phyloP scores from a whole-genome alignment of 768 basidiomycete genomes.

The Mycena rosella region DNA sequence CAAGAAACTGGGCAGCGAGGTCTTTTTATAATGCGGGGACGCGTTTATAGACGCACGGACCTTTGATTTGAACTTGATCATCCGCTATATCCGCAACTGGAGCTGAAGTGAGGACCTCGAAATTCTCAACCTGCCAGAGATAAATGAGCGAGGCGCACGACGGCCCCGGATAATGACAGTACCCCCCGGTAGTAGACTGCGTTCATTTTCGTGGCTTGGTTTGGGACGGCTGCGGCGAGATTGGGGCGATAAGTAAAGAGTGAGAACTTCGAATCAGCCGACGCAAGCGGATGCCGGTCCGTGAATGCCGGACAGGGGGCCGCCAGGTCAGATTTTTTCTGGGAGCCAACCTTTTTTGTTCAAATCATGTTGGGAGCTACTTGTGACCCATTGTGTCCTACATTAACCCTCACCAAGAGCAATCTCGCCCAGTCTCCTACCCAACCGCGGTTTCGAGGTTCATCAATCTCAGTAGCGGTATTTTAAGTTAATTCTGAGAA shows the following conservation, averaged over 20 bases:
- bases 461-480: no score
- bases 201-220: conserved; percentile 50
- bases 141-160: conserved; percentile 43
- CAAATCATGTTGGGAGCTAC: no score
- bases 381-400: no score
- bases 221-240: neutral
- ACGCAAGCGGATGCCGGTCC: no score
- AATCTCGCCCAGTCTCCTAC: no score
- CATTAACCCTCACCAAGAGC: no score
- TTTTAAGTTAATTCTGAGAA: no score
- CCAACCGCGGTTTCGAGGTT: no score
- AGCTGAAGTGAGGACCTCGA: conserved; percentile 61
- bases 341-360: neutral
- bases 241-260: neutral
- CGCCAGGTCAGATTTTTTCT: no score
- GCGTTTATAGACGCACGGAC: conserved; percentile 45
- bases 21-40: conserved; percentile 39
- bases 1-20: conserved; percentile 49
- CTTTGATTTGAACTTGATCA: conserved; percentile 72
- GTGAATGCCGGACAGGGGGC: no score
- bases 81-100: conserved; percentile 66
- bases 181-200: conserved; percentile 64
- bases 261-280: no score
- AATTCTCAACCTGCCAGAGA: conserved; percentile 44
- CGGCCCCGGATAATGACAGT: conserved; percentile 12